Percentiles rank a stretch among this genome's conserved stretches.
Conservation (phyloP, 1,284 basidiomycete genomes). For the Naganishia cerealis region DNA sequence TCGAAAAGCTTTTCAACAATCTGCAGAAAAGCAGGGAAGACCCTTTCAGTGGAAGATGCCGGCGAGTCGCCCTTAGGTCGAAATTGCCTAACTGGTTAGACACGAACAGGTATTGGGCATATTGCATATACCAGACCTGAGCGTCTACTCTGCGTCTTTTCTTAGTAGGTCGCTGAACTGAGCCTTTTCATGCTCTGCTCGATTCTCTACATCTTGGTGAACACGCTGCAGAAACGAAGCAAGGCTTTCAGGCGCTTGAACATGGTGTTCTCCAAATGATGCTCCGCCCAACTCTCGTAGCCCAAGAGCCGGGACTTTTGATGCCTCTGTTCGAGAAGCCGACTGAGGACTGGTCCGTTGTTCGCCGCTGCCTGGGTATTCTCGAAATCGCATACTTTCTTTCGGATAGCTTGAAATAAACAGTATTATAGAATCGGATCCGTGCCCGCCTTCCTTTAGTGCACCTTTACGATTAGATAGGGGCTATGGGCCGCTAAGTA, state of each 20-base stretch:
- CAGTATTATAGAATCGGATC: neutral
- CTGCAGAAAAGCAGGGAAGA: conserved; percentile 5
- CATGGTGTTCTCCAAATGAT: conserved; percentile 2
- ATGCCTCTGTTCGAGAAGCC: neutral
- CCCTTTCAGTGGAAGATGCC: neutral
- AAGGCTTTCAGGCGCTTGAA: neutral
- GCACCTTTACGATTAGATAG: neutral
- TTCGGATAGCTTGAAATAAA: neutral
- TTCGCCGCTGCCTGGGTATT: neutral
- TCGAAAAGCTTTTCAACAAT: conserved; percentile 5
- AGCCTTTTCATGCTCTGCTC: conserved; percentile 4
- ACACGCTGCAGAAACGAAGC: conserved; percentile 8
- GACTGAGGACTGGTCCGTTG: conserved; percentile 4
- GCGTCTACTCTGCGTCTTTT: neutral
- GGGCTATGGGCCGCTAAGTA: neutral
- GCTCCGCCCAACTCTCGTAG: neutral
- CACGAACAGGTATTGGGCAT: neutral
- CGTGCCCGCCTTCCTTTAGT: neutral
- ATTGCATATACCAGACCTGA: neutral
- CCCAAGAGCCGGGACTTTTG: conserved; percentile 2
- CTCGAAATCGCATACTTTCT: neutral
- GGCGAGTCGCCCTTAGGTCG: neutral
- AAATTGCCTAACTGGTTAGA: neutral
- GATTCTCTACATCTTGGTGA: neutral
- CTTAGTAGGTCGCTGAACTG: neutral